phyloP scores from a whole-genome alignment of 805 yeast species.

The Wickerhamiella azymoides region DNA sequence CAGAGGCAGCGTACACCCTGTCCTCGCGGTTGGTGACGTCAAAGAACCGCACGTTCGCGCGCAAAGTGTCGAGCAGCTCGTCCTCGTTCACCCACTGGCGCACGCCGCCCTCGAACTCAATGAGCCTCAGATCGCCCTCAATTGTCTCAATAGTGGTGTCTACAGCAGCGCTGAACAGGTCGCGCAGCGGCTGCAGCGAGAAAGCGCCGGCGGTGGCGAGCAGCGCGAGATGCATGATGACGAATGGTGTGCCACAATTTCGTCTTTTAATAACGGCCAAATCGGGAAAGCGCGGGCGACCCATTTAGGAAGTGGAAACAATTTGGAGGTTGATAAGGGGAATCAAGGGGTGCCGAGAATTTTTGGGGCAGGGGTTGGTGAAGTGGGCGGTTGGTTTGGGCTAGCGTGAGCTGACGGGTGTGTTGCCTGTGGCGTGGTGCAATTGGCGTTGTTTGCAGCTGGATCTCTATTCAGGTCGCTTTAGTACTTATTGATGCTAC shows the following conservation, averaged over 20 bases:
- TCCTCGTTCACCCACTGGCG: constrained; percentile 27
- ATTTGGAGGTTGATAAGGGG: too few relatives aligned
- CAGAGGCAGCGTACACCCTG: neutral
- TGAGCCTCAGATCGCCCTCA: constrained; percentile 2
- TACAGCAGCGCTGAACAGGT: neutral
- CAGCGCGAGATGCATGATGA: neutral
- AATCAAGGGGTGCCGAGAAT: too few relatives aligned
- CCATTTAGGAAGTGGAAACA: too few relatives aligned
- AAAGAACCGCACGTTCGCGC: constrained; percentile 40
- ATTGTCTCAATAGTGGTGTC: neutral
- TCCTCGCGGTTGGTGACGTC: constrained; percentile 41
- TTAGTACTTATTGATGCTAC: too few relatives aligned
- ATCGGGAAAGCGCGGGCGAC: too few relatives aligned
- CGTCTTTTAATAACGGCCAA: neutral
- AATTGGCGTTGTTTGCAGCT: too few relatives aligned
- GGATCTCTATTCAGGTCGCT: too few relatives aligned
- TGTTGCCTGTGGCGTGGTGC: too few relatives aligned
- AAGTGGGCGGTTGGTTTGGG: too few relatives aligned
- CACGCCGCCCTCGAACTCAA: constrained; percentile 16
- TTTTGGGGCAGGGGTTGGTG: too few relatives aligned
- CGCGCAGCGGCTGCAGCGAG: neutral
- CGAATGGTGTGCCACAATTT: neutral
- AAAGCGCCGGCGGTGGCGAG: neutral
- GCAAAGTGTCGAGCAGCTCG: constrained; percentile 32
- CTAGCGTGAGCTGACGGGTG: too few relatives aligned